Conservation (phyloP, 2,329 filamentous ascomycete genomes). For the Cryphonectria carpinicola region DNA sequence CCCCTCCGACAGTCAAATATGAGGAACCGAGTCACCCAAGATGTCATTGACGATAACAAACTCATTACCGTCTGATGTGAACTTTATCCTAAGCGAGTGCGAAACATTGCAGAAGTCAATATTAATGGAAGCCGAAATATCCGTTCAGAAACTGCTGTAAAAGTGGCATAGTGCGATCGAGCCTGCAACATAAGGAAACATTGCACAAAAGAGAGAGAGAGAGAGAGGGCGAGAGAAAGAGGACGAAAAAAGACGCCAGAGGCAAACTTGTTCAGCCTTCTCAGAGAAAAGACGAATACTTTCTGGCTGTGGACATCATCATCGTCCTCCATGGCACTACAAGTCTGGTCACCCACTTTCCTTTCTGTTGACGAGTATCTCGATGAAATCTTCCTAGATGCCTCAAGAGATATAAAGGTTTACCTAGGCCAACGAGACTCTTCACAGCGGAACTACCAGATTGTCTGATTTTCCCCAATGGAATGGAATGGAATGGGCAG, state of each 20-base stretch:
- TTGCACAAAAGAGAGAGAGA: not conserved
- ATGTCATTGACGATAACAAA: not conserved
- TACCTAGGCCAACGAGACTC: not conserved
- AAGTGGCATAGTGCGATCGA: not conserved
- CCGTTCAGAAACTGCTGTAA: not conserved
- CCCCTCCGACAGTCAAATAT: not conserved
- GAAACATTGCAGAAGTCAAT: not conserved
- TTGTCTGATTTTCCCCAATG: not conserved
- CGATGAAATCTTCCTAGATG: not conserved
- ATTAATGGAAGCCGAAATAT: not conserved
- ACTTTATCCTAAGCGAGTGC: conserved; percentile 9
- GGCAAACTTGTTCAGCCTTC: not conserved
- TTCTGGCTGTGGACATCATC: not conserved
- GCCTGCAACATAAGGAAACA: not conserved
- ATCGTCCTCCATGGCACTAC: not conserved
- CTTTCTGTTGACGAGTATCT: not conserved
- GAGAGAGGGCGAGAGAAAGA: too few relatives aligned
- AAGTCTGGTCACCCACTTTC: not conserved
- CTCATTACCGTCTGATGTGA: not conserved
- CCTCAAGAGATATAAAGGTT: not conserved
- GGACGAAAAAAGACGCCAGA: not conserved
- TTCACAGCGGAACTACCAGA: not conserved
- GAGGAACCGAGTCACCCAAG: not conserved
- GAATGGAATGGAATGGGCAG: not conserved
- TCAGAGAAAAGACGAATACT: not conserved